Evolutionary conservation across 768 basidiomycete species (phyloP), one percentile per base, ranked within the genome.

Genomic region (Auriscalpium microsporum): DNA sequence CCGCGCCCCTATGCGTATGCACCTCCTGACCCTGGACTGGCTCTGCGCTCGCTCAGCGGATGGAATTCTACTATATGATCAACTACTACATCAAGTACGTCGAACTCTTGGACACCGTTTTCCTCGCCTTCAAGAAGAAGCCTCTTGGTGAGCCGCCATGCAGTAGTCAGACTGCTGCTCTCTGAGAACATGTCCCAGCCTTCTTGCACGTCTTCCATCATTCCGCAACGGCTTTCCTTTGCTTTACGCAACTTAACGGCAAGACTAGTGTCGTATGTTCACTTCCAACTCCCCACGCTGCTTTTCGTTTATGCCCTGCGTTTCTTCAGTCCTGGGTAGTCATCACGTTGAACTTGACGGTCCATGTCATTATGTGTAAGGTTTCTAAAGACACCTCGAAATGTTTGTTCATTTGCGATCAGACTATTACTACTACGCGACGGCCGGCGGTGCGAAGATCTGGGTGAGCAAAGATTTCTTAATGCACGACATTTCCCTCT

Each of bases 361-460:
- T 98, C 49, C 96, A 99, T 72, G 94, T 98, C 68, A 73, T 96
- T 65, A 99, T 99, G 96, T 98, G 91, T 94, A 71, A 69, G 88
- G 4, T 8, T 35, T 35, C 28, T 17, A 38, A n/a, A 42, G 19
- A n/a, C 33, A 33, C 10, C 17, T 45, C 35, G 17, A 38, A 8
- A 21, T 50, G 10, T 47, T 48, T 40, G 23, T 42, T 23, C 57
- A 62, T 38, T 48, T 36, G 17, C 37, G 48, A 52, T 7, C 65
- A 94, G 94, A 99, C 75, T 99, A 98, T 72, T 99, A 99, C 75
- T 99, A 99, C 75, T 98, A 88, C 72, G 94, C 94, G 23, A 97
- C 96, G 50, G 94, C 96, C 50, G 93, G 95, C 66, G 96, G 96
- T 59, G 88, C 87, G 67, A 90, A 79, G 74, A 92, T 98, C 73